Evolutionary conservation across 768 basidiomycete genomes (phyloP).

Genomic region (Boletus vermiculosoides): DNA sequence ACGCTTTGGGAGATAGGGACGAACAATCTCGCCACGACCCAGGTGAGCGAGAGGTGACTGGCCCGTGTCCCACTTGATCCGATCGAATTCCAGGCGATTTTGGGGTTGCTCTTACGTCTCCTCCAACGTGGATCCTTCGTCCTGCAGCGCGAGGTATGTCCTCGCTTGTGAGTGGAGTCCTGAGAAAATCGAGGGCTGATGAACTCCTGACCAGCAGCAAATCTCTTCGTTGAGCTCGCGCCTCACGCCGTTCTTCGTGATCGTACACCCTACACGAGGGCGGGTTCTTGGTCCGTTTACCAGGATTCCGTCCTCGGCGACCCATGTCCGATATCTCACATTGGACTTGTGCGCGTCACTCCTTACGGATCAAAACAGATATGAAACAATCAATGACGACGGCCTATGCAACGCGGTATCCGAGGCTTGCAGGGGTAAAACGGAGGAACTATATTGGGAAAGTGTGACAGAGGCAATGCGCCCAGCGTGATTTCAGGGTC

Average conservation of each 20-base stretch:
- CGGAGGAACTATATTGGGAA: constrained; percentile 30
- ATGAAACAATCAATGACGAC: constrained; percentile 13
- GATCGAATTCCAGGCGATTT: constrained; percentile 42
- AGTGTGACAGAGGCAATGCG: constrained; percentile 32
- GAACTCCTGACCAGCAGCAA: constrained; percentile 39
- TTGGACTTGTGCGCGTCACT: constrained; percentile 57
- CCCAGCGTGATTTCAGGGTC: constrained; percentile 27
- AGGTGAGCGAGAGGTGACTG: constrained; percentile 44
- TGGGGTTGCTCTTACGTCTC: constrained; percentile 62
- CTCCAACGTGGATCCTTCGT: constrained; percentile 53
- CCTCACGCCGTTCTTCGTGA: constrained; percentile 76
- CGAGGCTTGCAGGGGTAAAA: constrained; percentile 28
- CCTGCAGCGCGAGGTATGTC: constrained; percentile 45
- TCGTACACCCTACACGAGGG: constrained; percentile 75
- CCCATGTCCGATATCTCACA: constrained; percentile 51
- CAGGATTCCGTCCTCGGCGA: constrained; percentile 49
- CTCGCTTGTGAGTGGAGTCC: neutral
- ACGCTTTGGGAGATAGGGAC: constrained; percentile 81
- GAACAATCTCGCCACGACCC: constrained; percentile 52
- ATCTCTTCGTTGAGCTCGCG: constrained; percentile 52
- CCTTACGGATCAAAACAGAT: constrained; percentile 13
- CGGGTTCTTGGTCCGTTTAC: constrained; percentile 73
- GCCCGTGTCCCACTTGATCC: constrained; percentile 4
- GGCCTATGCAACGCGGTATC: constrained; percentile 23
- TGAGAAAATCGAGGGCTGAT: neutral